Evolutionary conservation across 768 basidiomycete species (phyloP).

Genomic region (Mycena galericulata): DNA sequence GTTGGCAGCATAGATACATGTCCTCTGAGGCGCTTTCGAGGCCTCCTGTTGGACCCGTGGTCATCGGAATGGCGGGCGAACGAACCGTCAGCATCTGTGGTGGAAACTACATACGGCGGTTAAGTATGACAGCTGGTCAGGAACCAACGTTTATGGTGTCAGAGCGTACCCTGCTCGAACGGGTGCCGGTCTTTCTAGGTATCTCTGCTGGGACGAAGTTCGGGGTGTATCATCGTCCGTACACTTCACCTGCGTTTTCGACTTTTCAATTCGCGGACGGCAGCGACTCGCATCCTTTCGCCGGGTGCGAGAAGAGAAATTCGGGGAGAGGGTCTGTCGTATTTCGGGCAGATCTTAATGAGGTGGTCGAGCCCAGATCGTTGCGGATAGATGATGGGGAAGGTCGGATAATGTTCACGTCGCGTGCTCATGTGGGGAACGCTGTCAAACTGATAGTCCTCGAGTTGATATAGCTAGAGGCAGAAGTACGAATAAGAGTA

Average conservation of each 20-base stretch:
- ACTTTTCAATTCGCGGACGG: too few relatives aligned
- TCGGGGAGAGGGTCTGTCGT: too few relatives aligned
- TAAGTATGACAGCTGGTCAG: not conserved
- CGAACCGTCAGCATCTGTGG: not conserved
- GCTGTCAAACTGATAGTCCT: too few relatives aligned
- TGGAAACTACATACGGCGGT: not conserved
- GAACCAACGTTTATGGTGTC: not conserved
- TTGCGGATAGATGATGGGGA: too few relatives aligned
- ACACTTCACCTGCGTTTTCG: not conserved
- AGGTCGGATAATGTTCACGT: too few relatives aligned
- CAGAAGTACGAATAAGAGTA: too few relatives aligned
- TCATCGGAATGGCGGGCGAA: not conserved
- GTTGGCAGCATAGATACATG: not conserved
- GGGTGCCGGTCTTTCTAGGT: not conserved
- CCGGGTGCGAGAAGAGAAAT: too few relatives aligned
- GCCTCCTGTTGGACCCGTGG: not conserved
- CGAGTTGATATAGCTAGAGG: too few relatives aligned
- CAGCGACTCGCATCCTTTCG: too few relatives aligned
- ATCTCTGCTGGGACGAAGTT: not conserved
- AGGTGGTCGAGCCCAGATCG: too few relatives aligned
- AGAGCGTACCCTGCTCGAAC: not conserved
- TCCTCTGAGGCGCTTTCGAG: not conserved
- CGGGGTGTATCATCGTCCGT: not conserved
- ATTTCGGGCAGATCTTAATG: too few relatives aligned
- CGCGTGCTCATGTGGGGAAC: too few relatives aligned